A percentile compares a stretch with the other conserved stretches of the same genome.
Evolutionary conservation across 2,329 filamentous ascomycete species (phyloP).

Genomic region (Paracoccidioides brasiliensis): DNA sequence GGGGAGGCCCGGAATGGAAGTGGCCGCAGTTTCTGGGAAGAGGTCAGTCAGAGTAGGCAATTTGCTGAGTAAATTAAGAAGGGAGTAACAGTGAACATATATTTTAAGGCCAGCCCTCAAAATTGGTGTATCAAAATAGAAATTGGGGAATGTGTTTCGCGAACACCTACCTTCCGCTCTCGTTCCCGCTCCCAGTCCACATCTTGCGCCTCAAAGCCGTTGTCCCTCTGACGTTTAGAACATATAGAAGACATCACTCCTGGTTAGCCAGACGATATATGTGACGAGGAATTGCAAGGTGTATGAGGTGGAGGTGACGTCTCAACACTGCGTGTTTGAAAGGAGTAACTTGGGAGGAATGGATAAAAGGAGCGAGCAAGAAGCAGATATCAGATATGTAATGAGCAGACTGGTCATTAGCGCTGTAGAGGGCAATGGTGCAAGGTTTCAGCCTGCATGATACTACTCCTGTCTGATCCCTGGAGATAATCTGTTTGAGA

Average conservation of each 20-base stretch:
- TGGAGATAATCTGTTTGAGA: constrained; percentile 3
- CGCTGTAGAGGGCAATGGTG: not conserved
- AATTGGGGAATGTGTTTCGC: not conserved
- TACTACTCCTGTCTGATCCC: not conserved
- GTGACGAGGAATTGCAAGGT: not conserved
- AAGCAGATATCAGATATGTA: not conserved
- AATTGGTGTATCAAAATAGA: not conserved
- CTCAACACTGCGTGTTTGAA: not conserved
- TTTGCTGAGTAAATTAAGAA: not conserved
- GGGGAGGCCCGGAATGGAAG: constrained; percentile 20
- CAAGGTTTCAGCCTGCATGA: constrained; percentile 5
- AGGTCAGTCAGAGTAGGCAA: constrained; percentile 6
- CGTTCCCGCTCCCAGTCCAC: constrained; percentile 9
- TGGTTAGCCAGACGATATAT: not conserved
- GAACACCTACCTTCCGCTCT: constrained; percentile 19
- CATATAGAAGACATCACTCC: constrained; percentile 15
- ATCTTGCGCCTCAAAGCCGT: constrained; percentile 31
- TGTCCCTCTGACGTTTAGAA: constrained; percentile 18
- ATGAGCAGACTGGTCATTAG: not conserved
- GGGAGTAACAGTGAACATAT: not conserved
- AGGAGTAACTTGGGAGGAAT: not conserved
- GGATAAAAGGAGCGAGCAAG: not conserved
- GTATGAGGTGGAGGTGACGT: not conserved
- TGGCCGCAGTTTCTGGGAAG: constrained; percentile 20
- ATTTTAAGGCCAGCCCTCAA: not conserved